A percentile compares a stretch with the other conserved stretches of the same genome.
Evolutionary conservation across 1,139 yeast genomes (phyloP).

Genomic region (Taphrina populina): DNA sequence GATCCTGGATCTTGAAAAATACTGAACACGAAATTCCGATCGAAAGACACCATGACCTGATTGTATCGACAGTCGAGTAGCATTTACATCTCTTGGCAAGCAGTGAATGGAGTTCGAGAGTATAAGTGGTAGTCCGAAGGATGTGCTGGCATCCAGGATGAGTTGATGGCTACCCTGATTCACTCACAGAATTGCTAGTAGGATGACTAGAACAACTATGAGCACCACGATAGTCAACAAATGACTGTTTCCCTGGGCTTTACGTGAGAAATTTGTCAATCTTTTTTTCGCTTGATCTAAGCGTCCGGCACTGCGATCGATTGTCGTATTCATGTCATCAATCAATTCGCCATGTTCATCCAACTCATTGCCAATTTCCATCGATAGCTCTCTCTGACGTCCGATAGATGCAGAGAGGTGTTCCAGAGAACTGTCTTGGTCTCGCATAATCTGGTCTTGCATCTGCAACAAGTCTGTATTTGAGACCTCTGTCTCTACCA

Average conservation of each 20-base stretch:
- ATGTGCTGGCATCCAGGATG: too few relatives aligned
- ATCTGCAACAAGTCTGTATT: constrained; percentile 53
- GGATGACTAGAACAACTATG: constrained; percentile 13
- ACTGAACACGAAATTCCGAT: too few relatives aligned
- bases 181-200: constrained; percentile 10
- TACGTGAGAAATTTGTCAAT: constrained; percentile 56
- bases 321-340: constrained; percentile 67
- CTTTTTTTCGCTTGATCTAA: constrained; percentile 58
- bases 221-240: constrained; percentile 11
- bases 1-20: too few relatives aligned
- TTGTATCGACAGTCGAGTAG: too few relatives aligned
- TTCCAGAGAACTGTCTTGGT: constrained; percentile 66
- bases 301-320: constrained; percentile 57
- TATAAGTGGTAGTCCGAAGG: too few relatives aligned
- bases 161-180: too few relatives aligned
- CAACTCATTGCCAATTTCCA: constrained; percentile 63
- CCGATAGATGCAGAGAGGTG: constrained; percentile 59
- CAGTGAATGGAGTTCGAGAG: too few relatives aligned
- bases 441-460: constrained; percentile 60
- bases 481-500: constrained; percentile 42
- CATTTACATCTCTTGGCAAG: too few relatives aligned
- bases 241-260: constrained; percentile 56
- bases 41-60: too few relatives aligned
- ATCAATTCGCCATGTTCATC: constrained; percentile 66
- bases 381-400: constrained; percentile 65